Conservation (phyloP, 805 yeast species). For the Wickerhamomyces hampshirensis region DNA sequence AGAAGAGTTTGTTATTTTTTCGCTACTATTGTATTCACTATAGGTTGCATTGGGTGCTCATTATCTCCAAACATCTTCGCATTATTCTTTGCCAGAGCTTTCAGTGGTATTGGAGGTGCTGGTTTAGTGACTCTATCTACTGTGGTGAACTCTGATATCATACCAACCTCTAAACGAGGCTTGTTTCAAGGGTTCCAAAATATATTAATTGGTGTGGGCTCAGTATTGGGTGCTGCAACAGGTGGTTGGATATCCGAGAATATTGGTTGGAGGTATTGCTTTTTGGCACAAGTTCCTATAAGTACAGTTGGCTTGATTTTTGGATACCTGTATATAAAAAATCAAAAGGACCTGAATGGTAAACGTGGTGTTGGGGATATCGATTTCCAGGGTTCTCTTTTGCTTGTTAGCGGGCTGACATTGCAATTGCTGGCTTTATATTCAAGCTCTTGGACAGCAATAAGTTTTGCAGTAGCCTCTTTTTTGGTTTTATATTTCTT, state of each 20-base stretch:
- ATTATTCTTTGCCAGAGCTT: conserved; percentile 31
- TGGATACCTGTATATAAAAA: conserved; percentile 24
- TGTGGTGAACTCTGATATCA: conserved; percentile 34
- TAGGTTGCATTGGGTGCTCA: conserved; percentile 35
- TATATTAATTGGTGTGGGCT: conserved; percentile 31
- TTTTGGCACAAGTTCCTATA: conserved; percentile 31
- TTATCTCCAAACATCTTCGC: conserved; percentile 26
- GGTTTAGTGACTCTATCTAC: conserved; percentile 35
- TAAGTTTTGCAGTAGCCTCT: conserved; percentile 7
- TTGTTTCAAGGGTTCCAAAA: conserved; percentile 38
- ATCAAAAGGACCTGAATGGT: conserved; percentile 25
- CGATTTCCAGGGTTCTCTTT: conserved; percentile 22
- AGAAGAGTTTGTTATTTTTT: conserved; percentile 31
- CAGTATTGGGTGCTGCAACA: conserved; percentile 34
- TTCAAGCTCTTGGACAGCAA: conserved; percentile 5
- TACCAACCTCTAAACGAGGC: conserved; percentile 33
- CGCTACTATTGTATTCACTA: conserved; percentile 29
- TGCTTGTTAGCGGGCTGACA: conserved; percentile 25
- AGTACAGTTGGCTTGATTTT: conserved; percentile 27
- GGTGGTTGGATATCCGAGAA: conserved; percentile 33
- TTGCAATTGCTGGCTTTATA: conserved; percentile 27
- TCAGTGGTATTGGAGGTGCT: conserved; percentile 40
- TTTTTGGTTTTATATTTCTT: conserved; percentile 16
- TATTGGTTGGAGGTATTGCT: conserved; percentile 40
- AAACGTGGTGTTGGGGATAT: conserved; percentile 21